These are phyloP conservation scores for Candida boleticola DNA, from an alignment of 805 yeast species.

Conservation along the genomic window DNA sequence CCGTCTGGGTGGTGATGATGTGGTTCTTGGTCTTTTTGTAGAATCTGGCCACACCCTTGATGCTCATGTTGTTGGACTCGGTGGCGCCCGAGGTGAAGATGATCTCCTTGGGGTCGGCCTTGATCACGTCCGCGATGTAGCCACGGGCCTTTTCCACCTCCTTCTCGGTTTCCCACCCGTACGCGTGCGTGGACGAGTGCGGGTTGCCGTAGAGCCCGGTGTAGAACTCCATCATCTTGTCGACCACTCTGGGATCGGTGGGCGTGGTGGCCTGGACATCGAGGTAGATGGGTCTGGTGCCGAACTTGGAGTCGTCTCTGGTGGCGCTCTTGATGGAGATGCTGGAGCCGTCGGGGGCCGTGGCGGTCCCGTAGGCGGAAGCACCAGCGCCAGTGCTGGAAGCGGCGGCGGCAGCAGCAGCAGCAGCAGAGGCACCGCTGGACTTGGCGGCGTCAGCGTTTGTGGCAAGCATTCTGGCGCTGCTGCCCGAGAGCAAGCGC, in stretches of 20 bases:
- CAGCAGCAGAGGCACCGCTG: no score
- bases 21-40: slow-evolving; percentile 88
- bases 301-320: slow-evolving; percentile 48
- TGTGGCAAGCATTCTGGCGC: background rate
- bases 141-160: slow-evolving; percentile 86
- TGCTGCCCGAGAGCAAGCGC: background rate
- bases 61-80: slow-evolving; percentile 90
- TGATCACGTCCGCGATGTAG: slow-evolving; percentile 77
- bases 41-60: slow-evolving; percentile 95
- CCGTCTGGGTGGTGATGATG: slow-evolving; percentile 94
- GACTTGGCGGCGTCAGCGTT: background rate
- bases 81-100: slow-evolving; percentile 98
- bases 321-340: slow-evolving; percentile 43
- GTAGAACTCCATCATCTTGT: slow-evolving; percentile 77
- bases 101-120: slow-evolving; percentile 95
- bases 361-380: slow-evolving; percentile 21
- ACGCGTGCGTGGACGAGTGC: slow-evolving; percentile 93
- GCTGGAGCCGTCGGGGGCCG: slow-evolving; percentile 43
- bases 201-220: slow-evolving; percentile 98
- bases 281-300: slow-evolving; percentile 87
- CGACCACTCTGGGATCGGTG: slow-evolving; percentile 93
- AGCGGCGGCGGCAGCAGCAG: background rate
- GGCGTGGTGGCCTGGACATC: slow-evolving; percentile 99
- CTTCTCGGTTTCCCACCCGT: slow-evolving; percentile 98
- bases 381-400: background rate